phyloP scores from a whole-genome alignment of 768 basidiomycete genomes.

The Chiua virens region DNA sequence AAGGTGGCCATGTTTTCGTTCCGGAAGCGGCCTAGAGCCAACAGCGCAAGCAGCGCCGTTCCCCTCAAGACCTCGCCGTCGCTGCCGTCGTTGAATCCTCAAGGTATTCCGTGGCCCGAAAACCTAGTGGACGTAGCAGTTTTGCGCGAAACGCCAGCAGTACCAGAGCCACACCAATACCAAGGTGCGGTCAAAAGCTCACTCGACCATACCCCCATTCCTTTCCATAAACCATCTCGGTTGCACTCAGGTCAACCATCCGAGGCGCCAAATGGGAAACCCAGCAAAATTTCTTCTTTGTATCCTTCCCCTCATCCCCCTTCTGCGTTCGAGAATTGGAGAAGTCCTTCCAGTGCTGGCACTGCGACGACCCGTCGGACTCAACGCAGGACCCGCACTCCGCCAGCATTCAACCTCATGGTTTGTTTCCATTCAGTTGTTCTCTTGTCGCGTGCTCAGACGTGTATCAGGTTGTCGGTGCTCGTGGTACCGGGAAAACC shows the following conservation, averaged over 20 bases:
- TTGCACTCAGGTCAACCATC: constrained; percentile 38
- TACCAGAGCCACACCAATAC: constrained; percentile 36
- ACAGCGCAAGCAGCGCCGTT: constrained; percentile 38
- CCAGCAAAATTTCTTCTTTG: constrained; percentile 62
- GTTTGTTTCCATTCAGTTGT: constrained; percentile 37
- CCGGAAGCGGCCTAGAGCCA: constrained; percentile 60
- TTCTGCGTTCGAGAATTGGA: constrained; percentile 61
- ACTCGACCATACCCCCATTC: constrained; percentile 52
- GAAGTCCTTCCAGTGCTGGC: constrained; percentile 36
- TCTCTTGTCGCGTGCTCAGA: constrained; percentile 2
- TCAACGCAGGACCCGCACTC: constrained; percentile 62
- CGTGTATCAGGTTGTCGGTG: constrained; percentile 65
- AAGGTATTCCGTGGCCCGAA: constrained; percentile 84
- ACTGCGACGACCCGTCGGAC: constrained; percentile 46
- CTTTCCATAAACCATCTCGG: constrained; percentile 85
- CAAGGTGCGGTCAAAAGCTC: constrained; percentile 74
- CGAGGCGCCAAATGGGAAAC: constrained; percentile 30
- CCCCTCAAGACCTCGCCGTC: constrained; percentile 75
- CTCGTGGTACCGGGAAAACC: constrained; percentile 82
- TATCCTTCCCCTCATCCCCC: constrained; percentile 64
- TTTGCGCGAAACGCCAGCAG: constrained; percentile 46
- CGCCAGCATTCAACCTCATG: constrained; percentile 88
- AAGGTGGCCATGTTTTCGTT: constrained; percentile 64
- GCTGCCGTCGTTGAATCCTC: constrained; percentile 71
- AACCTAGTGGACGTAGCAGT: constrained; percentile 73